These are phyloP conservation scores for Naganishia albida DNA, from an alignment of 1,284 basidiomycete genomes.

Conservation along the genomic window DNA sequence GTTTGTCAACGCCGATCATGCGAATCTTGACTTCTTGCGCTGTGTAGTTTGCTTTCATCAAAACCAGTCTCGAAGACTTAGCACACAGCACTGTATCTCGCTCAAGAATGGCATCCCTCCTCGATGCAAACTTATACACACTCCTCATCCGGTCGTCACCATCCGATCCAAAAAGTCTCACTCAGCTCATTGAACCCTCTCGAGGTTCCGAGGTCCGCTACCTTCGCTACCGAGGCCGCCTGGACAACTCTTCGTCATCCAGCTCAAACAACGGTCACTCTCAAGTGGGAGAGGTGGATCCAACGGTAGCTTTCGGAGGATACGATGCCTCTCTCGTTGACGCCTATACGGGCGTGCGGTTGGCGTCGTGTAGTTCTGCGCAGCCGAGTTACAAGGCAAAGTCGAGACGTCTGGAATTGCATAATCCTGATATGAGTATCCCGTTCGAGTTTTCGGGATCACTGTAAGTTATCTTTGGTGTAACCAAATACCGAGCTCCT, in stretches of 20 bases:
- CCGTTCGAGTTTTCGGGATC: constrained; percentile 48
- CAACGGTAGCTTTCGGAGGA: constrained; percentile 18
- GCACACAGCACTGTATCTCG: no score
- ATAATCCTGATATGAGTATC: constrained; percentile 49
- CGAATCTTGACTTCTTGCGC: background rate
- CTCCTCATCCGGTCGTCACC: constrained; percentile 31
- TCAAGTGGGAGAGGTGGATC: constrained; percentile 1
- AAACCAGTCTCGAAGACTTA: no score
- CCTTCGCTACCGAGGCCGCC: constrained; percentile 26
- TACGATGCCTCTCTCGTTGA: constrained; percentile 38
- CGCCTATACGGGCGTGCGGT: constrained; percentile 44
- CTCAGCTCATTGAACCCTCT: constrained; percentile 30
- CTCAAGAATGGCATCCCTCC: constrained; percentile 24
- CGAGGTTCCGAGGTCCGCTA: constrained; percentile 30
- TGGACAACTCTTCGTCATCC: background rate
- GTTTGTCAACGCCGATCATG: background rate
- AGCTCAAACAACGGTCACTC: background rate
- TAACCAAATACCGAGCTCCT: no score
- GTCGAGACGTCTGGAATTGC: constrained; percentile 47
- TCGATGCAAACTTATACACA: constrained; percentile 35
- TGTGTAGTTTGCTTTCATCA: background rate
- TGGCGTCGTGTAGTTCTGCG: constrained; percentile 43
- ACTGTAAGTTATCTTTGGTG: constrained; percentile 41
- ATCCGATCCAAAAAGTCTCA: constrained; percentile 20
- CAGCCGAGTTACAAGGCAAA: constrained; percentile 42